Base-by-base conservation (phyloP, 257 asterid genomes). In the Capsicum pubescens region DNA sequence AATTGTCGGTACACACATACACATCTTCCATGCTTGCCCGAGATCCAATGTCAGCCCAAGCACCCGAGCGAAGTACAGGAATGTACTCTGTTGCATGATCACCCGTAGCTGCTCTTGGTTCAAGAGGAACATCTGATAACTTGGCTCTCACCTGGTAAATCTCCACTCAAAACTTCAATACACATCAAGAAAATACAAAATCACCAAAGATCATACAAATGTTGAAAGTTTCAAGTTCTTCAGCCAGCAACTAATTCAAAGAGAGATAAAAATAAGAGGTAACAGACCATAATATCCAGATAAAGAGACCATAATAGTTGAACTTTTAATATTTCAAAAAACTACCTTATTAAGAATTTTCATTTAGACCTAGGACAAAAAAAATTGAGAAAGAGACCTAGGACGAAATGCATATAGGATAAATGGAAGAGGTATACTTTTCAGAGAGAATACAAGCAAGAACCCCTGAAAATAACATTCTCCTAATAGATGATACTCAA, bases 11-110 rank as follows among this genome's bases (percentile, higher is more conserved):
- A 74, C 98, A 91, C 74, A 93, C 90, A 84, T 86, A 91, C 42
- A 85, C 97, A 84, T 96, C 98, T 89, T 96, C 99, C 99, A 96
- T 96, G 87, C 86, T 84, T 46, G 97, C 80, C 82, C 98, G 99
- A 81, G 89, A 88, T 79, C 98, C 99, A 55, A 92, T 89, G 86
- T 94, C 99, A 8, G 97, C 85, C 95, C 98, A 94, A 8, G 93
- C 97, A 14, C 99, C 99, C 9, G 98, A 94, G 63, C 99, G 98
- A 77, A 94, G 94, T 72, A 86, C 81, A 35, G 99, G 98, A 17
- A 86, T 57, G 77, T 81, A 92, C 80, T 88, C 89, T 54, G 84
- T 56, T 82, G 60, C 91, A 87, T 83, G 19, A 84, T 81, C 93
- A 86, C 86, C 92, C 83, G 84, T 83, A 64, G 63, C 81, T 86